Base-by-base conservation (phyloP, 768 basidiomycete species). In the Hypholoma fasciculare region DNA sequence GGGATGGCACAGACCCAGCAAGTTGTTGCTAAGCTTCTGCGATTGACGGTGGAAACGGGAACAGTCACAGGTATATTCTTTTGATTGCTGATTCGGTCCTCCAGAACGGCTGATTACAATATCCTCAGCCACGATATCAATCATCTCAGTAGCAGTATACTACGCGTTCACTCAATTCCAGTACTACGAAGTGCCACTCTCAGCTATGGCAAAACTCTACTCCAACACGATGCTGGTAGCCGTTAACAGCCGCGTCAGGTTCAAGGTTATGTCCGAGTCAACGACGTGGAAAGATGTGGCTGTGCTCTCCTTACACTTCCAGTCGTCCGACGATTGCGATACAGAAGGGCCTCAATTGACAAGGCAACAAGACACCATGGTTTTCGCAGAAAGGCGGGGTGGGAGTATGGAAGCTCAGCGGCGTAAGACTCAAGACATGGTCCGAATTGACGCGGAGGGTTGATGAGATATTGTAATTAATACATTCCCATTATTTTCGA, bases 151-250 rank as follows among this genome's bases (percentile, higher is more conserved):
- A 0, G 26, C 40, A 14, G 37, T 59, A 9, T 54, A 37, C n/a
- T 59, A 53, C 14, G 20, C 44, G n/a, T 42, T 36, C 16, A 48
- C 58, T 3, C 40, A 52, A 9, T 54, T 56, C 14, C 36, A 37
- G n/a, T 53, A 44, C 30, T 53, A 44, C 56, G 30, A 30, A 48
- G 44, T 23, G 37, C 55, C 16, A 16, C 44, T 49, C 19, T 19
- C 52, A 6, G 23, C 49, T 1, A 38, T 57, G 11, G 56, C 60
- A 11, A 60, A 60, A 14, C 27, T 60, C 3, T 60, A 60, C 37
- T 56, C 59, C 7, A 61, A 57, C 26, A 57, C 52, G 0, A 56
- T 61, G 60, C 50, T 61, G 26, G 60, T 56, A n/a, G 44, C 53
- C 1, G 27, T 61, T 12, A 61, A 61, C 23, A 61, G 55, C 39